Evolutionary conservation across 495 filamentous ascomycete species (phyloP).

Genomic region (Penicillium canescens): DNA sequence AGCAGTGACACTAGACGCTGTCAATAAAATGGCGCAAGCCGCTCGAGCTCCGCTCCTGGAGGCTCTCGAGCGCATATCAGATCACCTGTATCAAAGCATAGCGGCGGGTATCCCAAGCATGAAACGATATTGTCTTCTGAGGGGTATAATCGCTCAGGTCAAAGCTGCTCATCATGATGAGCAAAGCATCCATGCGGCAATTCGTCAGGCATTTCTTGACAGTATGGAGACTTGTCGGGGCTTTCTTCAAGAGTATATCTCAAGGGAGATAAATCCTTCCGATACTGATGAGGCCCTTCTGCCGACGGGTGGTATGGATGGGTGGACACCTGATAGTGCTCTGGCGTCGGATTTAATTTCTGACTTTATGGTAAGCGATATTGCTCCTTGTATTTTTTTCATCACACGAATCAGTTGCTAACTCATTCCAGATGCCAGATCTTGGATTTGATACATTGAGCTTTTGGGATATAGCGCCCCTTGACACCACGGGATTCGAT

Average conservation of each 20-base stretch:
- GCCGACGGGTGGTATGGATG: not conserved
- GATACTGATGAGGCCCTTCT: not conserved
- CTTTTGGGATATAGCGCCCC: not conserved
- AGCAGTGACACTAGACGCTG: not conserved
- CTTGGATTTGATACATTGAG: not conserved
- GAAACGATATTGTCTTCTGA: conserved; percentile 23
- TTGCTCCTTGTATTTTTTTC: not conserved
- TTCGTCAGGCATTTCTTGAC: conserved; percentile 10
- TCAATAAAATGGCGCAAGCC: conserved; percentile 13
- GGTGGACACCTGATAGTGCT: conserved; percentile 20
- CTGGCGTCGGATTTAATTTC: conserved; percentile 15
- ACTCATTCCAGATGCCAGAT: conserved; percentile 10
- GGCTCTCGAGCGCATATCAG: conserved; percentile 15
- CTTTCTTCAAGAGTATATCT: conserved; percentile 13
- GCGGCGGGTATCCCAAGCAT: conserved; percentile 23
- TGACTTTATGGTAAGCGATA: conserved; percentile 12
- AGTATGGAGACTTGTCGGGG: conserved; percentile 12
- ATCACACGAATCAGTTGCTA: not conserved
- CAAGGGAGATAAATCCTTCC: not conserved
- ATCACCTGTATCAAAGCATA: conserved; percentile 15
- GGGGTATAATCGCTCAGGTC: conserved; percentile 19
- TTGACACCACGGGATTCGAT: too few relatives aligned
- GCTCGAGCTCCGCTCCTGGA: conserved; percentile 13
- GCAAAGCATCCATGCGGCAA: conserved; percentile 5
- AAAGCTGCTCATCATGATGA: conserved; percentile 1